Conservation (phyloP, 805 yeast species). For the Myxozyma mucilagina region DNA sequence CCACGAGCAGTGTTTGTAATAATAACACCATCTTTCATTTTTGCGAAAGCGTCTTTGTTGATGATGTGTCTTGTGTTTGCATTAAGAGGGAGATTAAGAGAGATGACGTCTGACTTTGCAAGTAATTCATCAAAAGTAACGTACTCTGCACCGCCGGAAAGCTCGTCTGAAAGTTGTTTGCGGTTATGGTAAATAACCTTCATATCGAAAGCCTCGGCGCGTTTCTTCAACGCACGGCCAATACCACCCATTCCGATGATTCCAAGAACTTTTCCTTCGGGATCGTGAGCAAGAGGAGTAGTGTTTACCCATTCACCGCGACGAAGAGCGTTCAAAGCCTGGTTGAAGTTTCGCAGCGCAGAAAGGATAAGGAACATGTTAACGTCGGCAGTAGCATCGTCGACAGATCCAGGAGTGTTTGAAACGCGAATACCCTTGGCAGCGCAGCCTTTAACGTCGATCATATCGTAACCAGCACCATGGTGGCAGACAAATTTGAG, state of each 20-base stretch:
- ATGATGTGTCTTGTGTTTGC: slow-evolving; percentile 67
- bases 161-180: slow-evolving; percentile 54
- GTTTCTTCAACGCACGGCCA: slow-evolving; percentile 74
- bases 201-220: slow-evolving; percentile 77
- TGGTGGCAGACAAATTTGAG: slow-evolving; percentile 59
- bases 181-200: slow-evolving; percentile 75
- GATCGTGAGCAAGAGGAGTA: slow-evolving; percentile 69
- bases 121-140: slow-evolving; percentile 70
- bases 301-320: slow-evolving; percentile 65
- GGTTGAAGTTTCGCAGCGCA: slow-evolving; percentile 65
- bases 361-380: slow-evolving; percentile 64
- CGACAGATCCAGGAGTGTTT: slow-evolving; percentile 66
- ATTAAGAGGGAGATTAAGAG: slow-evolving; percentile 78
- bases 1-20: slow-evolving; percentile 88
- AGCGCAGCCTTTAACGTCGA: slow-evolving; percentile 57
- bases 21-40: slow-evolving; percentile 79
- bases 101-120: slow-evolving; percentile 62
- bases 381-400: slow-evolving; percentile 69
- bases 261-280: slow-evolving; percentile 73
- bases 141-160: slow-evolving; percentile 70
- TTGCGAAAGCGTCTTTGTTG: slow-evolving; percentile 56
- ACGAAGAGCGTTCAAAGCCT: slow-evolving; percentile 55
- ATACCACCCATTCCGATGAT: slow-evolving; percentile 88
- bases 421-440: slow-evolving; percentile 58
- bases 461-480: slow-evolving; percentile 72